These are phyloP conservation scores for Aspergillus asperescens DNA, from an alignment of 495 filamentous ascomycete genomes.

Conservation along the genomic window DNA sequence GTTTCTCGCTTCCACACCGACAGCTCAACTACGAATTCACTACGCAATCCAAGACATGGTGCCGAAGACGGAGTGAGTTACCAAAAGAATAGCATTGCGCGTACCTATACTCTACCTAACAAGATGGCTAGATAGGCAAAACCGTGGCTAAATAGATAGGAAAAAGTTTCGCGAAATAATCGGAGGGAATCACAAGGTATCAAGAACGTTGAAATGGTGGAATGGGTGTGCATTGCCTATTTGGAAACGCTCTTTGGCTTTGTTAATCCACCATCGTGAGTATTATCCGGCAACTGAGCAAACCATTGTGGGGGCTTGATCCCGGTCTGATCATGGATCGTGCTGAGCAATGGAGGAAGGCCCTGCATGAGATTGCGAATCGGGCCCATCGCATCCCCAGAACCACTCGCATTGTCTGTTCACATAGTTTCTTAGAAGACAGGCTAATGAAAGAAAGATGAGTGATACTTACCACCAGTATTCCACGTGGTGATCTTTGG, in stretches of 20 bases:
- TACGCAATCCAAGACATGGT: background rate
- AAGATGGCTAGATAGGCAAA: no score
- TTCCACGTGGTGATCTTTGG: slow-evolving; percentile 90
- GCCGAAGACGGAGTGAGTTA: background rate
- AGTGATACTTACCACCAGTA: slow-evolving; percentile 47
- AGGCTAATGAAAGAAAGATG: slow-evolving; percentile 3
- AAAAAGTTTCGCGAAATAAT: no score
- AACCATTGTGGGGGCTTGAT: slow-evolving; percentile 69
- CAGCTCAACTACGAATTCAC: background rate
- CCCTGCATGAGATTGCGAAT: slow-evolving; percentile 65
- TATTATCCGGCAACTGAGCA: slow-evolving; percentile 39
- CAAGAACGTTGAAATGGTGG: no score
- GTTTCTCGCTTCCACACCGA: background rate
- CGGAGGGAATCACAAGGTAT: background rate
- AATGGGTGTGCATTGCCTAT: no score
- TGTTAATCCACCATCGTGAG: background rate
- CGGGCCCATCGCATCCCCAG: slow-evolving; percentile 41
- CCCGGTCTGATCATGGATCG: slow-evolving; percentile 80
- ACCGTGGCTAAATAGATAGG: background rate
- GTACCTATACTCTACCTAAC: no score
- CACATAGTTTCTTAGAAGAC: slow-evolving; percentile 14
- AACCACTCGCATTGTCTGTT: slow-evolving; percentile 25
- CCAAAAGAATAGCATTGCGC: background rate
- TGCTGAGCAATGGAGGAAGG: slow-evolving; percentile 70
- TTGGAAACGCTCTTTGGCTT: background rate